Base-by-base conservation (phyloP, 2,329 filamentous ascomycete species). In the Beauveria scarabaeidicola region DNA sequence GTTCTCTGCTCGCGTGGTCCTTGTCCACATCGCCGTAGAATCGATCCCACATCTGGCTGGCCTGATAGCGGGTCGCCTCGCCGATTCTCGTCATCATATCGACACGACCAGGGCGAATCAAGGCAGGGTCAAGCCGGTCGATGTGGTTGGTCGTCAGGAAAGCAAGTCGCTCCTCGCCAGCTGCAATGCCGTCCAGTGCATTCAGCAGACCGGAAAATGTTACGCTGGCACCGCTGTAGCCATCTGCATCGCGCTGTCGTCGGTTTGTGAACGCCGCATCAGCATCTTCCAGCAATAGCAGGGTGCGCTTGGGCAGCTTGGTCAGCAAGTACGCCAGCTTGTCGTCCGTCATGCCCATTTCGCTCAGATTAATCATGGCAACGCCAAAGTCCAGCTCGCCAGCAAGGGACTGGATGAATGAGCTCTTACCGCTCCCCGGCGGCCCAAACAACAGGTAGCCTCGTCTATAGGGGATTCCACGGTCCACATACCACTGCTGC, bases 141-240 rank as follows among this genome's bases (percentile, higher is more conserved):
- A 96, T 85, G 69, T 97, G 91, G 69, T 99, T 99, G 21, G 93
- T 96, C 2, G 94, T 99, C 63, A 96, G 79, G 73, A 99, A 96
- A 1, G 95, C 86, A 63, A 99, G 89, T 57, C 94, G 84, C 76
- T 97, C 93, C 71, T 97, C 94, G 13, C 91, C 90, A 55, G 92
- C 95, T 7, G 91, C 91, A n/a, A 97, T 85, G 1, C 94, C 94
- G 64, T 99, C 94, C 15, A 93, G 73, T 0, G 89, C 88, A 67
- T 92, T 92, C 41, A 97, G 77, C 21, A 97, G 77, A 0, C 93
- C 93, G 0, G 93, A 97, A 68, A 97, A 97, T 0, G 94, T 99
- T 25, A 97, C 92, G 19, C 89, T 94, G 2, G 90, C 87, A 27
- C 92, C 92, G 43, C 81, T 84, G 68, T 96, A 97, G 2, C 92